phyloP scores from a whole-genome alignment of 768 basidiomycete species.

The Psilocybe cubensis region DNA sequence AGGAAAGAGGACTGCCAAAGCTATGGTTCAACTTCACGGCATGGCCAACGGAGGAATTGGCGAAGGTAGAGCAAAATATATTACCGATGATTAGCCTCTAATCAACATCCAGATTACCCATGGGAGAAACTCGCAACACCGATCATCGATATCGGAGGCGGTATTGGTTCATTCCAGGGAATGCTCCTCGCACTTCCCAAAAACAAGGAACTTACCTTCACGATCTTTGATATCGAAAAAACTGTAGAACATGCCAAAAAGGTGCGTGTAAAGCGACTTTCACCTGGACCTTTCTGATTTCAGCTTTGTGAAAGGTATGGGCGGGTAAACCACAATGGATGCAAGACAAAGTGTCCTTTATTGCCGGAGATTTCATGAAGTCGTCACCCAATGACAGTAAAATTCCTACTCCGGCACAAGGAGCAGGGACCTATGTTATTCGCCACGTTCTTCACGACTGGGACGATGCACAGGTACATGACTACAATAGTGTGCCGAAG shows the following conservation, averaged over 20 bases:
- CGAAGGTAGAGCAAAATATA: not conserved
- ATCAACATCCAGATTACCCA: not conserved
- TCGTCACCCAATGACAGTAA: not conserved
- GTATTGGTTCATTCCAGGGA: not conserved
- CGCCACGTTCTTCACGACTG: conserved; percentile 1
- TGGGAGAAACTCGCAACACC: not conserved
- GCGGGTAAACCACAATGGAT: not conserved
- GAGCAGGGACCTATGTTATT: conserved; percentile 1
- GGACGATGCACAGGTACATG: not conserved
- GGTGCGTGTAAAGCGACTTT: not conserved
- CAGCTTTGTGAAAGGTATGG: not conserved
- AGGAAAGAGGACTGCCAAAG: not conserved
- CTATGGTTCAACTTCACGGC: conserved; percentile 2
- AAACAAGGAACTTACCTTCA: conserved; percentile 2
- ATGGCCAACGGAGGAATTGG: conserved; percentile 1
- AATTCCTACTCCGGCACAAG: not conserved
- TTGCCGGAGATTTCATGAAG: conserved; percentile 1
- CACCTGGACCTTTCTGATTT: not conserved
- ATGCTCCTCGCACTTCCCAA: not conserved
- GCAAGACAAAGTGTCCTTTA: not conserved
- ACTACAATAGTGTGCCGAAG: too few species aligned
- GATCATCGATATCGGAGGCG: conserved; percentile 2
- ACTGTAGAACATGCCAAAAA: not conserved
- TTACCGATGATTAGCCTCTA: not conserved
- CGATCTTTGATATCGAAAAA: conserved; percentile 2